phyloP scores from a whole-genome alignment of 495 filamentous ascomycete species.

The Annulohypoxylon maeteangense region DNA sequence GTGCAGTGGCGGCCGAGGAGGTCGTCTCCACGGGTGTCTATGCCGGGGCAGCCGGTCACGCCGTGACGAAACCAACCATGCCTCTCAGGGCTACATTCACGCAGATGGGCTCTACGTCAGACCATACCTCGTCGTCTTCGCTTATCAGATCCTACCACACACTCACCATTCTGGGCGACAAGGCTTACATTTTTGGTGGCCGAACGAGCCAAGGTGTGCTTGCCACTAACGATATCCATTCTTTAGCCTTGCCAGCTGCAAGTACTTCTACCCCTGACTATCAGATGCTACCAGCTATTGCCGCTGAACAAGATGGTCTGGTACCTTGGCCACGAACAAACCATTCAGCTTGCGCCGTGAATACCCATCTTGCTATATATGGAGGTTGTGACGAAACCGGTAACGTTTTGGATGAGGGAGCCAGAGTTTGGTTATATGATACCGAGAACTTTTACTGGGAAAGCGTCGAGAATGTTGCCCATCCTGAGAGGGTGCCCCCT shows the following conservation, averaged over 20 bases:
- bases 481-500: conserved; percentile 37
- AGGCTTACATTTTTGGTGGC: conserved; percentile 65
- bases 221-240: conserved; percentile 59
- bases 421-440: conserved; percentile 61
- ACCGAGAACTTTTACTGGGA: conserved; percentile 52
- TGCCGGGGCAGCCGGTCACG: conserved; percentile 48
- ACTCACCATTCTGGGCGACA: conserved; percentile 57
- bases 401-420: conserved; percentile 53
- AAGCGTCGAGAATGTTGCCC: conserved; percentile 39
- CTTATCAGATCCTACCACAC: conserved; percentile 60
- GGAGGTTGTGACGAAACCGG: conserved; percentile 55
- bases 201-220: conserved; percentile 50
- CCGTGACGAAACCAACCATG: conserved; percentile 54
- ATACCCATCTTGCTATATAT: conserved; percentile 54
- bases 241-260: conserved; percentile 52
- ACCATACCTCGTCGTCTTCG: conserved; percentile 39
- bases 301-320: conserved; percentile 40
- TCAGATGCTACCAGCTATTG: conserved; percentile 45
- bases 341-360: conserved; percentile 57
- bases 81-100: conserved; percentile 56
- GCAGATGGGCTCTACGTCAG: conserved; percentile 49
- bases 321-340: conserved; percentile 52
- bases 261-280: conserved; percentile 50
- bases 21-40: conserved; percentile 56
- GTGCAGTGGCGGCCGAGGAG: conserved; percentile 54